Evolutionary conservation across 495 filamentous ascomycete genomes (phyloP).

Genomic region (Letharia lupina): DNA sequence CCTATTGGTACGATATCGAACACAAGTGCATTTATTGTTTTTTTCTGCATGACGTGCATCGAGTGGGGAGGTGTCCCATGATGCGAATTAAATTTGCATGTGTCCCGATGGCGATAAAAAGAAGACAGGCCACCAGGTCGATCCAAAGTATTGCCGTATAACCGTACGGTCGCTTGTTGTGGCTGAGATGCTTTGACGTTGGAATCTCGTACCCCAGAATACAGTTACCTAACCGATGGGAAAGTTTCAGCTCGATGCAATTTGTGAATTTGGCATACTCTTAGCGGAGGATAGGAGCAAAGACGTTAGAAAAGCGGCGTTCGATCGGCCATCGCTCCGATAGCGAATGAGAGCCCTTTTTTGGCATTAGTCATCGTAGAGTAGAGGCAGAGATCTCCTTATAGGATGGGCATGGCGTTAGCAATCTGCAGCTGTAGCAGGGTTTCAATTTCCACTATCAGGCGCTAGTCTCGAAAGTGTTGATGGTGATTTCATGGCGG

Average conservation of each 20-base stretch:
- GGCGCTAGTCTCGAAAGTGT: conserved; percentile 2
- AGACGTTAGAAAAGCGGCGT: conserved; percentile 6
- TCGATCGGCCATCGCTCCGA: background rate
- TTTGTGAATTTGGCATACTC: no score
- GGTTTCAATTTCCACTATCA: background rate
- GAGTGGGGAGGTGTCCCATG: conserved; percentile 13
- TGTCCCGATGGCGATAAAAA: background rate
- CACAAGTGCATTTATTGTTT: background rate
- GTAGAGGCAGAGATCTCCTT: background rate
- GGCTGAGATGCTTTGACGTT: background rate
- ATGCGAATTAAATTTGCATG: background rate
- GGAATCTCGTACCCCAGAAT: no score
- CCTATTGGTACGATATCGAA: background rate
- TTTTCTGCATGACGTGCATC: conserved; percentile 5
- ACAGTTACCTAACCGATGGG: no score
- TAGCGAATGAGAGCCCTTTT: background rate
- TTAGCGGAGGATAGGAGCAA: background rate
- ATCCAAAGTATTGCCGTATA: no score
- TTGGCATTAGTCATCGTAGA: background rate
- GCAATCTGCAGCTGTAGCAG: conserved; percentile 1
- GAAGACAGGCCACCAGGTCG: no score
- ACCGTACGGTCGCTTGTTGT: background rate
- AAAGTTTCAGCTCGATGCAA: background rate
- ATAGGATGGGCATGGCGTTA: background rate
- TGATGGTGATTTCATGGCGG: conserved; percentile 11